Base-by-base conservation (phyloP, 2,329 filamentous ascomycete genomes). In the Xylaria sp. region DNA sequence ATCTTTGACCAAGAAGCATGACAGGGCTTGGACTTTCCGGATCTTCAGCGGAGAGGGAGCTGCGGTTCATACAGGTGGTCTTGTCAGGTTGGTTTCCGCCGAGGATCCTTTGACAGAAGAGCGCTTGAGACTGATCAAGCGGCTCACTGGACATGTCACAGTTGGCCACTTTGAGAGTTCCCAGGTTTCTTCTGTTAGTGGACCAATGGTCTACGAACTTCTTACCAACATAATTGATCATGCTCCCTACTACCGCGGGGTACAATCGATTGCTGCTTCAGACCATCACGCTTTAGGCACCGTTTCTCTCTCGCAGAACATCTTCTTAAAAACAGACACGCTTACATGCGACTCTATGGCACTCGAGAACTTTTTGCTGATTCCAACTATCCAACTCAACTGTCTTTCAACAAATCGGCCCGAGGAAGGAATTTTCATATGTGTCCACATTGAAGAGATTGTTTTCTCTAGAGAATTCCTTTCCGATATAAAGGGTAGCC, bases 191-290 rank as follows among this genome's bases (percentile, higher is more conserved):
- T 36, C 44, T 27, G 57, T 60, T 4, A 50, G 31, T 20, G 58
- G 58, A 3, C 47, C 58, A 10, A 51, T 61, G 45, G 33, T 61
- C 45, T 61, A 61, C 10, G 22, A 61, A 11, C 15, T 61, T n/a
- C 20, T 61, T 9, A 10, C 13, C 31, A 44, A 51, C 25, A 42
- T 42, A 9, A 29, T 61, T 42, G 58, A 61, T 20, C 53, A 61
- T 15, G 58, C 58, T 17, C 33, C 45, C 7, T 61, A 61, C 15
- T 61, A 61, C 33, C 58, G 47, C 17, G 58, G 58, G 5, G 58
- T 61, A 31, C 20, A 61, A 10, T 51, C 45, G 6, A 27, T 61
- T 1, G 5, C 45, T 42, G 31, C 58, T 9, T 51, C 29, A 10
- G 45, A 31, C 22, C 47, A 50, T 13, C 27, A 61, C 7, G 47